Base-by-base conservation (phyloP, 805 yeast genomes). In the Barnettozyma vustinii region DNA sequence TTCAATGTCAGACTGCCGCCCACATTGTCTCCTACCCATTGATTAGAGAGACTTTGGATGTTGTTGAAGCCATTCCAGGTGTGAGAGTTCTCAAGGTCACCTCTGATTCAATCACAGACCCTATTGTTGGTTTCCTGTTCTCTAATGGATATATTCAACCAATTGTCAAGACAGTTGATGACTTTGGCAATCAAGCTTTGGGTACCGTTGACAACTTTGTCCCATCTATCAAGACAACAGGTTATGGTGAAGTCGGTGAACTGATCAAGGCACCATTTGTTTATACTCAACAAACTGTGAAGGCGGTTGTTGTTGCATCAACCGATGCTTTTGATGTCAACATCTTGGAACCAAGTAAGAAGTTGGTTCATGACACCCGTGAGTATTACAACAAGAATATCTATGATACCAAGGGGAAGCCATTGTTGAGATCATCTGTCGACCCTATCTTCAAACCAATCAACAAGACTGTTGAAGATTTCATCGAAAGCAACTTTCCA, bases 391-490 rank as follows among this genome's bases (percentile, higher is more conserved):
- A 79, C 59, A 68, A 74, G 43, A 71, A 77, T 30, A 58, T 80
- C 37, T 75, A 76, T 61, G 81, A 81, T 58, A 72, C 78, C 8
- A 69, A 79, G 27, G 88, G 88, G 21, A 80, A 79, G 58, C 84
- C 87, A 37, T 61, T 82, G 45, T 55, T 85, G 36, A 73, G 88
- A 55, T 72, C 83, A n/a, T 74, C 77, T 21, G 58, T 83, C 20
- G 89, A 84, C 63, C 83, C 87, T 4, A 33, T 83, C 12, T 68
- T 85, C 42, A 72, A 70, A 35, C 91, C 94, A 26, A 41, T 83
- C 41, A 88, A 85, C 66, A 66, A 72, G 33, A 67, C 72, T 32
- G 63, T 85, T 45, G 81, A 75, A 52, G 62, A 69, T 2, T 56
- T 71, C 21, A 71, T 79, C 26, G 63, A 68, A 37, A 65, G 64